Conservation (phyloP, 805 yeast genomes). For the Nakazawaea ernobii region DNA sequence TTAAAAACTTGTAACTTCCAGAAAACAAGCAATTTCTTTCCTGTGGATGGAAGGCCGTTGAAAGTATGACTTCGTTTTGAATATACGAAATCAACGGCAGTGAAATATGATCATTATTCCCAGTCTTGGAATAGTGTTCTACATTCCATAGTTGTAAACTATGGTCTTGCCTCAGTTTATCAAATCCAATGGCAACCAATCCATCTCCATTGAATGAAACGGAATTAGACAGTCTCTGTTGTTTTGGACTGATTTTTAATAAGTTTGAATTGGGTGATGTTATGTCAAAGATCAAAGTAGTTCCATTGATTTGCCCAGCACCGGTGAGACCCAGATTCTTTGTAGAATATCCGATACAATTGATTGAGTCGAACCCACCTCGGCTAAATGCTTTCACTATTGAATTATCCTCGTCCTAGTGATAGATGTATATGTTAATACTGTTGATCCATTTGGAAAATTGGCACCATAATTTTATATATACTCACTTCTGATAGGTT, state of each 20-base stretch:
- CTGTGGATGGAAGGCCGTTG: slow-evolving; percentile 61
- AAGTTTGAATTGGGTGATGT: slow-evolving; percentile 29
- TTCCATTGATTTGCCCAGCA: slow-evolving; percentile 72
- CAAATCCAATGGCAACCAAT: slow-evolving; percentile 72
- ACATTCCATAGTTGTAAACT: slow-evolving; percentile 80
- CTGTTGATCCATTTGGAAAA: not conserved
- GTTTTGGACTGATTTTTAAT: slow-evolving; percentile 50
- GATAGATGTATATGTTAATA: slow-evolving; percentile 1
- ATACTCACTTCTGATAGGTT: slow-evolving; percentile 21
- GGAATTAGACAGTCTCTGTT: slow-evolving; percentile 69
- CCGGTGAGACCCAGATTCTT: slow-evolving; percentile 54
- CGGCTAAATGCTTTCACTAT: slow-evolving; percentile 46
- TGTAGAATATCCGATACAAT: slow-evolving; percentile 59
- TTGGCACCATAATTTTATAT: not conserved
- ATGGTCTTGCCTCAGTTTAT: slow-evolving; percentile 69
- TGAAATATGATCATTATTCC: slow-evolving; percentile 44
- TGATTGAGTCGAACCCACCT: slow-evolving; percentile 63
- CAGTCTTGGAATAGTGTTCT: slow-evolving; percentile 45
- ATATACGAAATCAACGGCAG: slow-evolving; percentile 53
- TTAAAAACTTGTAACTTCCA: slow-evolving; percentile 69
- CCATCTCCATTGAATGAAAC: slow-evolving; percentile 62
- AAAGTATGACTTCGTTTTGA: slow-evolving; percentile 69
- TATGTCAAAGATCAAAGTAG: slow-evolving; percentile 57
- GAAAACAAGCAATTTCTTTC: slow-evolving; percentile 51
- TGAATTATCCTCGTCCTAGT: slow-evolving; percentile 38